Base-by-base conservation (phyloP, 2,329 filamentous ascomycete species). In the Berkeleyomyces basicola region DNA sequence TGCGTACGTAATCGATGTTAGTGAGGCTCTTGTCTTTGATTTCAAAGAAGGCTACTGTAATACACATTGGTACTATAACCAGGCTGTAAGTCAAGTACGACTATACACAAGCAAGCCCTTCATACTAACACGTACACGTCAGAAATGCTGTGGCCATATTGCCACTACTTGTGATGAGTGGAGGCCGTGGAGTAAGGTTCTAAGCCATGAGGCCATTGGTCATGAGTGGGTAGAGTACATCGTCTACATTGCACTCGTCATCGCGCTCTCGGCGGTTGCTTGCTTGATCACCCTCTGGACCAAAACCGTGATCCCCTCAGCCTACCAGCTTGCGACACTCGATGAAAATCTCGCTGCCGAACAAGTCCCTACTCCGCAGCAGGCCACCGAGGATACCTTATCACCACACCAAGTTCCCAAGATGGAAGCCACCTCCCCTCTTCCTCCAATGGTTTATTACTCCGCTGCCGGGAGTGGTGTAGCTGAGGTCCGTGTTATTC, bases 381-480 rank as follows among this genome's bases (percentile, higher is more conserved):
- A 74, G 1, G 73, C 70, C 64, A 77, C 74, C 55, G 76, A 58
- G 39, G 49, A 58, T 43, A 72, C 51, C 72, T 61, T 59, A 4
- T 61, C 64, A 3, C 59, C 59, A 2, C 46, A 59, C 14, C 40
- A 40, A 43, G n/a, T 43, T 9, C 37, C 37, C 44, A 63, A 77
- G 64, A 77, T 74, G 23, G 75, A 77, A 31, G n/a, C 58, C 2
- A 77, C 74, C 44, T 49, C 61, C 10, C 75, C 77, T 6, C 70
- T 69, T 64, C 81, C 86, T 2, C 87, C 89, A 0, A 95, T 95
- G 86, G 81, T 92, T 4, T 99, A 96, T 73, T 99, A 96, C 72
- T 91, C 93, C 6, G 93, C 92, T 64, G 92, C 92, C 49, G 93
- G 93, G 58, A 96, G 90, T 73, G 93, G 93, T 68, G 93, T 99